Base-by-base conservation (phyloP, 305 asterid genomes). In the Solanum chacoense region DNA sequence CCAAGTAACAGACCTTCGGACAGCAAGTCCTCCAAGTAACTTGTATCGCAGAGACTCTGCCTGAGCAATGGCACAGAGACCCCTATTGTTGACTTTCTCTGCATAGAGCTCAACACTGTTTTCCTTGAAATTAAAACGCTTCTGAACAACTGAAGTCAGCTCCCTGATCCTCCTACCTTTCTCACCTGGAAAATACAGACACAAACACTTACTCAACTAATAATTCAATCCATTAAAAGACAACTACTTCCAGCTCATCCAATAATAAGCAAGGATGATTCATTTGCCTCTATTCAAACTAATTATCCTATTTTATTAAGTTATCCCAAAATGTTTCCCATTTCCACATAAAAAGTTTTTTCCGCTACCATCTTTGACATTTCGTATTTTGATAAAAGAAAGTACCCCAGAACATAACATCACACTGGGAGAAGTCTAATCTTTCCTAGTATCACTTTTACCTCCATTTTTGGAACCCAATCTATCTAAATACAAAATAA, bases 121-220 rank as follows among this genome's bases (percentile, higher is more conserved):
- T 87, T 94, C 95, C 1, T 94, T 93, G 37, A 94, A 94, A 85
- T 91, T 93, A 89, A 94, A 93, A 91, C 96, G 91, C 90, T 94
- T 92, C 93, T 94, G 94, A 45, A 93, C 97, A 24, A 93, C 90
- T 12, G 96, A 92, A 2, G 94, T 93, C 90, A 93, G 85, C 91
- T 94, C 95, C 88, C 97, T 91, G 84, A 94, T 93, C 91, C 95
- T 92, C 93, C 95, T 92, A 79, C 96, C 97, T 83, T 94, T 93
- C 93, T 94, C 96, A 73, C 96, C 95, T 93, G 88, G 84, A 40
- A 28, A 87, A 71, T 20, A 67, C 28, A 76, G 37, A 86, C 72
- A 86, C 63, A 35, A 36, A 5, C 4, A 86, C 34, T 34, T 71
- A 65, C 34, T 80, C 7, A 40, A 6, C 26, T 16, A 31, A 26